Conservation (phyloP, 352 stramenopile species). For the Phytophthora lateralis region DNA sequence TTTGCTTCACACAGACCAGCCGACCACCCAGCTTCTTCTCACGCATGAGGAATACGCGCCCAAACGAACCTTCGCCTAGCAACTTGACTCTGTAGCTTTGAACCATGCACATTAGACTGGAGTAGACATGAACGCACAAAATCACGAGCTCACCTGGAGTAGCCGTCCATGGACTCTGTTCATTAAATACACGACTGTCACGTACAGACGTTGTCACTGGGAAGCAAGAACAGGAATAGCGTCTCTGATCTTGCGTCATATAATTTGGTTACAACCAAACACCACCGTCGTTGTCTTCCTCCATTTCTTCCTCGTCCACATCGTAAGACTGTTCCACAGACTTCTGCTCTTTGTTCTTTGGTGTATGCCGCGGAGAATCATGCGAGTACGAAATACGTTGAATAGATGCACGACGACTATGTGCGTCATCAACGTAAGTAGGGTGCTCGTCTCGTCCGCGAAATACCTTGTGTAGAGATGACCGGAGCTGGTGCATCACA, state of each 20-base stretch:
- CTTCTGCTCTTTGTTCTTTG: slow-evolving; percentile 23
- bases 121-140: background rate
- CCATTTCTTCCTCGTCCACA: slow-evolving; percentile 38
- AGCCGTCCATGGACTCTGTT: slow-evolving; percentile 46
- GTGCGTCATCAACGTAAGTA: background rate
- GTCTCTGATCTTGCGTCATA: background rate
- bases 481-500: slow-evolving; percentile 44
- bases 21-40: slow-evolving; percentile 65
- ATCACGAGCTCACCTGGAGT: slow-evolving; percentile 38
- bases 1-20: slow-evolving; percentile 90
- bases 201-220: background rate
- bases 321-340: slow-evolving; percentile 35
- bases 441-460: slow-evolving; percentile 12
- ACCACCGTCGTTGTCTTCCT: slow-evolving; percentile 48
- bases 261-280: slow-evolving; percentile 52
- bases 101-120: background rate
- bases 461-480: slow-evolving; percentile 44
- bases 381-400: slow-evolving; percentile 35
- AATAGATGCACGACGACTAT: slow-evolving; percentile 17
- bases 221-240: slow-evolving; percentile 16
- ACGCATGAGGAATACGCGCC: slow-evolving; percentile 89
- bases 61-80: slow-evolving; percentile 91
- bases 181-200: slow-evolving; percentile 27
- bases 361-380: slow-evolving; percentile 33
- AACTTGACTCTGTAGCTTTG: slow-evolving; percentile 45